phyloP scores from a whole-genome alignment of 2,329 filamentous ascomycete genomes.

The Pseudonectria foliicola region DNA sequence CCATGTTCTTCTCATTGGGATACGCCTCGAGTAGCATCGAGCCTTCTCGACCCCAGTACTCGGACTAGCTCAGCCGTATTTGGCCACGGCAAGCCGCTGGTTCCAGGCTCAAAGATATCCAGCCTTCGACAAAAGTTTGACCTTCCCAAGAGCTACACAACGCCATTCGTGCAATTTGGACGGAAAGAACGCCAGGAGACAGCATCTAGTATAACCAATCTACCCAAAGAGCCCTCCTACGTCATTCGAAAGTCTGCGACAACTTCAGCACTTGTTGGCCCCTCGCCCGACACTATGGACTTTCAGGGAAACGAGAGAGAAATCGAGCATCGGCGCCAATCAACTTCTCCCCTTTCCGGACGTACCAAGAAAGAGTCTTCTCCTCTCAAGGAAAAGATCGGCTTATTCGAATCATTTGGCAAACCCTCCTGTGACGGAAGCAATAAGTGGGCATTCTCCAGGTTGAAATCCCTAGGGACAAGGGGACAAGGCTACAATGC shows the following conservation, averaged over 20 bases:
- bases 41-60: too few species aligned
- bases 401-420: slow-evolving; percentile 23
- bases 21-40: too few species aligned
- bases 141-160: slow-evolving; percentile 4
- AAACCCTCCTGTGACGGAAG: background rate
- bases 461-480: background rate
- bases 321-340: background rate
- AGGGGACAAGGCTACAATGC: background rate
- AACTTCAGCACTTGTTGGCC: slow-evolving; percentile 1
- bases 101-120: slow-evolving; percentile 16
- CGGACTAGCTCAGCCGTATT: too few species aligned
- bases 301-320: too few species aligned
- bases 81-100: too few species aligned
- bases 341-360: slow-evolving; percentile 2
- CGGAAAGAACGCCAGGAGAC: slow-evolving; percentile 8
- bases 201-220: background rate
- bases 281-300: background rate
- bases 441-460: too few species aligned
- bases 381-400: slow-evolving; percentile 23
- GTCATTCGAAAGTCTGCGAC: slow-evolving; percentile 5
- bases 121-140: slow-evolving; percentile 18
- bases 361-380: slow-evolving; percentile 8
- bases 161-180: slow-evolving; percentile 5
- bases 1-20: too few species aligned
- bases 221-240: slow-evolving; percentile 1